These are phyloP conservation scores for Arachis monticola DNA, from an alignment of 331 rosid genomes.

Conservation along the genomic window DNA sequence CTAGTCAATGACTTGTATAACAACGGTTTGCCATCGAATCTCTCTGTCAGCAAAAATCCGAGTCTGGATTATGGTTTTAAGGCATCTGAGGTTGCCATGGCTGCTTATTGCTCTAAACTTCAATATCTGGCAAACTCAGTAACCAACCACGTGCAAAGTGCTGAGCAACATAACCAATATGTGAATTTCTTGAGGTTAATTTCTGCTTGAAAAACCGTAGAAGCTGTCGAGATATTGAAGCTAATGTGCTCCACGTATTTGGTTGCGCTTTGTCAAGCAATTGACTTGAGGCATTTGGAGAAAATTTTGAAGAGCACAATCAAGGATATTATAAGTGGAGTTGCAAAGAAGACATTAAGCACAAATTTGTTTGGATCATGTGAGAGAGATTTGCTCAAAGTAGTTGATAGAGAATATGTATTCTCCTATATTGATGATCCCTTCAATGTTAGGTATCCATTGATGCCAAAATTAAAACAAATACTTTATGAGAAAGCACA, in stretches of 20 bases:
- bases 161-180: constrained; percentile 55
- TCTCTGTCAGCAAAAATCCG: constrained; percentile 50
- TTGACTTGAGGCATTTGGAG: constrained; percentile 57
- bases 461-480: too few relatives aligned
- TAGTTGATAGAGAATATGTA: constrained; percentile 47
- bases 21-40: constrained; percentile 52
- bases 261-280: constrained; percentile 58
- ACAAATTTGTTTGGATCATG: constrained; percentile 33
- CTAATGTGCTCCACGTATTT: constrained; percentile 49
- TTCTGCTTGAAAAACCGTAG: constrained; percentile 41
- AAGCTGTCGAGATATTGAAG: constrained; percentile 39
- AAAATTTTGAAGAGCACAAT: constrained; percentile 38
- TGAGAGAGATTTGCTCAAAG: constrained; percentile 43
- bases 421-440: constrained; percentile 49
- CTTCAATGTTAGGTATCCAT: too few relatives aligned
- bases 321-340: constrained; percentile 35
- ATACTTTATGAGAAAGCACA: too few relatives aligned
- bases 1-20: constrained; percentile 48
- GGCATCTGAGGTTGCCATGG: constrained; percentile 56
- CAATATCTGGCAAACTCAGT: constrained; percentile 27
- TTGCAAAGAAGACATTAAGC: constrained; percentile 34
- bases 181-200: constrained; percentile 53
- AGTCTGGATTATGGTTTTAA: constrained; percentile 54
- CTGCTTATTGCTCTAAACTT: constrained; percentile 47
- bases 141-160: constrained; percentile 49